Percentiles rank a stretch among this genome's conserved stretches.
Evolutionary conservation across 2,329 filamentous ascomycete genomes (phyloP).

Genomic region (Trichoderma arundinaceum): DNA sequence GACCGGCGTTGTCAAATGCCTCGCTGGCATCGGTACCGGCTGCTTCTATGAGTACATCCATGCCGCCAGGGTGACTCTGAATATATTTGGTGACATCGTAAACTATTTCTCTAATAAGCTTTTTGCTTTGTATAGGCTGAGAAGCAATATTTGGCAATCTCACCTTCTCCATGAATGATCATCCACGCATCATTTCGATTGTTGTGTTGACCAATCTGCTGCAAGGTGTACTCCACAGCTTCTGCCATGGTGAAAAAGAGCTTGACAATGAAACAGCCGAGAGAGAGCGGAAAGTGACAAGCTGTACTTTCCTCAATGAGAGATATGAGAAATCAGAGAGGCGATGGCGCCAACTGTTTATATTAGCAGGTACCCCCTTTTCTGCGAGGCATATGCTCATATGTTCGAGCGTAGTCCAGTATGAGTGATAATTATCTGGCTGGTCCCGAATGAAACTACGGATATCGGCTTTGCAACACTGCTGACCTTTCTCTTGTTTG

Average conservation of each 20-base stretch:
- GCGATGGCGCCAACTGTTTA: no score
- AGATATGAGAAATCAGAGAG: no score
- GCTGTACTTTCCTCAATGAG: no score
- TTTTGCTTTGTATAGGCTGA: constrained; percentile 37
- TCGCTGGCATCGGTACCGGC: constrained; percentile 79
- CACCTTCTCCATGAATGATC: constrained; percentile 61
- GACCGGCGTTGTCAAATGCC: constrained; percentile 64
- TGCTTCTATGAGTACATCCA: constrained; percentile 77
- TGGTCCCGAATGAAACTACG: not conserved
- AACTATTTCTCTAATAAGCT: constrained; percentile 46
- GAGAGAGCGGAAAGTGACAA: no score
- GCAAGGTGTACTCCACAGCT: no score
- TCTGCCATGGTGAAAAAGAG: no score
- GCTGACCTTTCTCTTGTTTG: not conserved
- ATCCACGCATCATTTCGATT: constrained; percentile 57
- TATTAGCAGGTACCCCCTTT: no score
- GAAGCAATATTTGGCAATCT: not conserved
- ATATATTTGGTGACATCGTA: constrained; percentile 64
- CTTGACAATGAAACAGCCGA: no score
- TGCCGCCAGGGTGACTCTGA: constrained; percentile 71
- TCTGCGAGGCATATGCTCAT: not conserved
- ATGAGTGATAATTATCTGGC: not conserved
- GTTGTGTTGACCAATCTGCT: constrained; percentile 56
- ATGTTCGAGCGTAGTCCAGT: not conserved
- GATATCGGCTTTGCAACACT: not conserved